These are phyloP conservation scores for Talaromyces thailandensis DNA, from an alignment of 495 filamentous ascomycete genomes.

Conservation along the genomic window DNA sequence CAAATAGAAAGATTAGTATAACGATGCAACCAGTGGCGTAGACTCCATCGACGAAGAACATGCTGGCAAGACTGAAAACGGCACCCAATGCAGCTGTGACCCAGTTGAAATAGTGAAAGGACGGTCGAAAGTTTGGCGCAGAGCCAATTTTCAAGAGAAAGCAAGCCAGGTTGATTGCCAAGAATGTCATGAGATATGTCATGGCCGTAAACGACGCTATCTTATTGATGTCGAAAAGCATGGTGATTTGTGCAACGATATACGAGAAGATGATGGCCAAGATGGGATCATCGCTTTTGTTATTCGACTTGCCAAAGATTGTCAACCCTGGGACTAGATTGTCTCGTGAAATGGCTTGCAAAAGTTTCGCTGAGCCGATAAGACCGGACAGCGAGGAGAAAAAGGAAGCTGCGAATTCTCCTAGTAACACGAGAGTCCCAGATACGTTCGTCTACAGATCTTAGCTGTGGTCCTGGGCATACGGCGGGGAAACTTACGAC, in stretches of 20 bases:
- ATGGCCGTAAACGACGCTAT: conserved; percentile 85
- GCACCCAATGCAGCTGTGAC: conserved; percentile 69
- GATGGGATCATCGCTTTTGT: conserved; percentile 65
- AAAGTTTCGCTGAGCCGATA: conserved; percentile 78
- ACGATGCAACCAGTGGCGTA: conserved; percentile 71
- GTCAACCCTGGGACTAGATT: conserved; percentile 67
- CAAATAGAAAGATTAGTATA: conserved; percentile 64
- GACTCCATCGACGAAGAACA: conserved; percentile 84
- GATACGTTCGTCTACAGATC: conserved; percentile 54
- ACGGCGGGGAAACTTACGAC: conserved; percentile 33
- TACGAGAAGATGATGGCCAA: conserved; percentile 72
- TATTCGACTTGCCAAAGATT: conserved; percentile 68
- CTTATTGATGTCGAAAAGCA: conserved; percentile 79
- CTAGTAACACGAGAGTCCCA: conserved; percentile 62
- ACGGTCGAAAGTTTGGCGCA: conserved; percentile 84
- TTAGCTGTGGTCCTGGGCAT: not conserved
- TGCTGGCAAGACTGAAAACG: conserved; percentile 63
- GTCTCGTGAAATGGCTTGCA: conserved; percentile 78
- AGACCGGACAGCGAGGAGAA: conserved; percentile 85
- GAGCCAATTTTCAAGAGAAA: conserved; percentile 86
- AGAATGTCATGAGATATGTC: conserved; percentile 66
- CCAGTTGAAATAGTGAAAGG: conserved; percentile 85
- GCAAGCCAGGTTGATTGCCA: conserved; percentile 70
- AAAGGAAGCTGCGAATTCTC: conserved; percentile 73
- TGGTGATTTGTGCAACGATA: conserved; percentile 65